These are phyloP conservation scores for Citropsis articulata DNA, from an alignment of 345 rosid species.

Conservation along the genomic window DNA sequence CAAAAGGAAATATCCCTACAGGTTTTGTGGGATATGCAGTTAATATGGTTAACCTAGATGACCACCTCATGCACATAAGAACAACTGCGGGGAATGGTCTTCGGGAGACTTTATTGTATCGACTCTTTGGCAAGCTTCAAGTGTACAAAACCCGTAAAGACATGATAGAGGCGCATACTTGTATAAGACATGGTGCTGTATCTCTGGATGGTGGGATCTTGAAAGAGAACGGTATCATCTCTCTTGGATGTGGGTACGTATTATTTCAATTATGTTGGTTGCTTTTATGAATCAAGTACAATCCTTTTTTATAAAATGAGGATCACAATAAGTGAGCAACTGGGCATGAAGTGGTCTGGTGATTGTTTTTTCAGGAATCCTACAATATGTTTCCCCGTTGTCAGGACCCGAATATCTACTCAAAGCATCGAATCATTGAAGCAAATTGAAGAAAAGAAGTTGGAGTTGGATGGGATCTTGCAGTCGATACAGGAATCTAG, in stretches of 20 bases:
- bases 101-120: conserved; percentile 55
- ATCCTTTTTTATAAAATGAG: background rate
- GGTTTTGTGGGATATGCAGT: conserved; percentile 73
- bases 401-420: background rate
- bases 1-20: conserved; percentile 32
- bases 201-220: conserved; percentile 64
- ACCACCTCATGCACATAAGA: conserved; percentile 14
- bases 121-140: conserved; percentile 49
- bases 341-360: background rate
- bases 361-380: conserved; percentile 30
- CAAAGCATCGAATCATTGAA: background rate
- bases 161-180: conserved; percentile 36
- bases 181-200: conserved; percentile 38
- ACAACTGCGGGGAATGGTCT: conserved; percentile 41
- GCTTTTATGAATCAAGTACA: background rate
- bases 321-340: background rate
- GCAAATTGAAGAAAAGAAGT: conserved; percentile 4
- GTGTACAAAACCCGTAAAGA: conserved; percentile 50
- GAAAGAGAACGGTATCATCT: conserved; percentile 40
- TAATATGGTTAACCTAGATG: conserved; percentile 47
- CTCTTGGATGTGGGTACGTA: conserved; percentile 44
- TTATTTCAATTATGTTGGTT: background rate
- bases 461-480: background rate
- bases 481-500: background rate
- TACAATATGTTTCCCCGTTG: conserved; percentile 40